A percentile compares a stretch with the other conserved stretches of the same genome.
phyloP scores from a whole-genome alignment of 208 protist species.

The Naegleria fowleri region DNA sequence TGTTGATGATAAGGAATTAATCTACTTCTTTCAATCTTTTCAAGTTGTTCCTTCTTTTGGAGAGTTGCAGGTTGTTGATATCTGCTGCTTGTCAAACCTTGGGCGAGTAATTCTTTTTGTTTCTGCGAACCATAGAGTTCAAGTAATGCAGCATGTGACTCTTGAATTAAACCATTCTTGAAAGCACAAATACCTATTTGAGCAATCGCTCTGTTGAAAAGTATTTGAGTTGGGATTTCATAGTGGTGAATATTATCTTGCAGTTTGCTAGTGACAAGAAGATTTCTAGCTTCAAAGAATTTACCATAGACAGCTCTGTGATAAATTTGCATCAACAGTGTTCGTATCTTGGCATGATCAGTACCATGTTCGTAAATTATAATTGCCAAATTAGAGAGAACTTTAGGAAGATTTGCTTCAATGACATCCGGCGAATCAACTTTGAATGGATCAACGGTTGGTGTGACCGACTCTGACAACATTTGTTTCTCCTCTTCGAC shows the following conservation, averaged over 20 bases:
- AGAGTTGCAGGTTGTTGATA: background rate
- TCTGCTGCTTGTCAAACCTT: slow-evolving; percentile 36
- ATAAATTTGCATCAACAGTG: slow-evolving; percentile 70
- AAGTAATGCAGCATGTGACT: slow-evolving; percentile 59
- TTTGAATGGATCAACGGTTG: background rate
- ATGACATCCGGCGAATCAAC: background rate
- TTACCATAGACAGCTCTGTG: slow-evolving; percentile 64
- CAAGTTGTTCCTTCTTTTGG: slow-evolving; percentile 46
- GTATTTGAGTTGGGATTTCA: slow-evolving; percentile 65
- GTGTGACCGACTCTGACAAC: background rate
- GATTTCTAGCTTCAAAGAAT: slow-evolving; percentile 64
- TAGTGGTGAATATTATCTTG: slow-evolving; percentile 65
- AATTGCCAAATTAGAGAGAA: slow-evolving; percentile 42
- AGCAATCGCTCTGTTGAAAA: slow-evolving; percentile 79
- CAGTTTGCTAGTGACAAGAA: slow-evolving; percentile 72
- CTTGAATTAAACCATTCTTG: slow-evolving; percentile 53
- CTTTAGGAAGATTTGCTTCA: background rate
- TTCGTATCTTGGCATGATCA: slow-evolving; percentile 50
- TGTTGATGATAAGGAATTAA: slow-evolving; percentile 78
- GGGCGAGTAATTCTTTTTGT: slow-evolving; percentile 67
- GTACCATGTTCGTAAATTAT: slow-evolving; percentile 58
- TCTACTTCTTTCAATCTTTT: slow-evolving; percentile 59
- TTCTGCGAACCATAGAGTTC: slow-evolving; percentile 54
- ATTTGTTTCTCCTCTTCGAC: background rate
- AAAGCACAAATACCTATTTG: slow-evolving; percentile 78